Base-by-base conservation (phyloP, 2,329 filamentous ascomycete genomes). In the Zasmidium angulare region DNA sequence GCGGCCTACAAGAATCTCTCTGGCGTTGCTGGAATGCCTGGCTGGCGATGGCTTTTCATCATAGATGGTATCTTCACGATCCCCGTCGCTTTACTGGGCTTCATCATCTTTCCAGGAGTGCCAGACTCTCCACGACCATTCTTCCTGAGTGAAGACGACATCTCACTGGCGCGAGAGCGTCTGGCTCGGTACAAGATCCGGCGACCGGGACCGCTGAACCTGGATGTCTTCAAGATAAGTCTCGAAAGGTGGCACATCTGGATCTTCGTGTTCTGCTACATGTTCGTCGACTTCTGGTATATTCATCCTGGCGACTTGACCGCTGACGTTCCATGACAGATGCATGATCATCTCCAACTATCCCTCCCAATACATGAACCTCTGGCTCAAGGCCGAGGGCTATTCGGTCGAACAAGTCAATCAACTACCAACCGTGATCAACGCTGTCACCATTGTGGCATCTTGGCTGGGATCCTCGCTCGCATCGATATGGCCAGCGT, bases 11-110 rank as follows among this genome's bases (percentile, higher is more conserved):
- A 66, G 1, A 74, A 70, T 36, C 73, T 79, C 58, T 63, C 84
- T 55, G 79, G 81, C 0, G 69, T 78, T 7, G 68, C 73, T 49
- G 82, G 82, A 0, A 73, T 85, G 1, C 72, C 75, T 1, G 82
- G 81, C 1, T 87, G 84, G 84, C 74, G 83, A 46, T 66, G 63
- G 63, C 55, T 66, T 1, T 86, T 85, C 58, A 81, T 86, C 46
- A 81, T 84, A 46, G 82, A 85, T 63, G 80, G 80, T 0, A 74
- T 83, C 47, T 83, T 85, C 63, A 82, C 80, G 17, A 55, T 64
- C 26, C 50, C 55, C 3, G 55, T 61, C 1, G 55, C 59, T 3
- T 46, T 61, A 6, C 19, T 51, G 3, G 59, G 59, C 0, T 61
- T 58, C n/a, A 26, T 55, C 26, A 52, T 58, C 23, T 61, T 61